phyloP scores from a whole-genome alignment of 352 stramenopile species.

The Pythium pyrilobum region DNA sequence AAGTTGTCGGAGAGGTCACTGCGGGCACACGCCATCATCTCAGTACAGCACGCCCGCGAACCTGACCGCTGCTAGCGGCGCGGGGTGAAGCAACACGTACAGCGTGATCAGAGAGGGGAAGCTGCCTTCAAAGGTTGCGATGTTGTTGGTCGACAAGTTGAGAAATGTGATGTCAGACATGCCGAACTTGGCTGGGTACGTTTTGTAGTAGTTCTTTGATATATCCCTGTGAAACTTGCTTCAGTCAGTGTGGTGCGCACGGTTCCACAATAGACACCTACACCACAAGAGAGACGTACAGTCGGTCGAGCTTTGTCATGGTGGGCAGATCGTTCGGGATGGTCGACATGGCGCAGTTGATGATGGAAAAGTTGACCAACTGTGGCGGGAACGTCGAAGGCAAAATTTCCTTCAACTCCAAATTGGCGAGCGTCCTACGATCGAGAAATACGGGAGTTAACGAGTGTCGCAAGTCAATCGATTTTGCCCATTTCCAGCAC shows the following conservation, averaged over 20 bases:
- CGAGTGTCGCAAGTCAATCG: too few species aligned
- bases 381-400: constrained; percentile 46
- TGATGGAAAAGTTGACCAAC: constrained; percentile 46
- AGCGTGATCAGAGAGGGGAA: constrained; percentile 46
- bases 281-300: constrained; percentile 32
- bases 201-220: constrained; percentile 43
- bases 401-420: constrained; percentile 33
- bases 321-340: constrained; percentile 45
- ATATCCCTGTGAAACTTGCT: constrained; percentile 30
- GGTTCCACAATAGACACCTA: not conserved
- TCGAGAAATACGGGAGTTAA: not conserved
- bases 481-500: constrained; percentile 11
- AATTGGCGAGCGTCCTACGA: constrained; percentile 43
- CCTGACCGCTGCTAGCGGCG: too few species aligned
- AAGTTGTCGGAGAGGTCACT: constrained; percentile 55
- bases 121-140: constrained; percentile 38
- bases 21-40: too few species aligned
- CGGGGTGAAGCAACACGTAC: constrained; percentile 20
- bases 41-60: too few species aligned
- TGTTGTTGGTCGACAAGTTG: constrained; percentile 52
- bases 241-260: too few species aligned
- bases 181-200: constrained; percentile 48
- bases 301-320: constrained; percentile 40
- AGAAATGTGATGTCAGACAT: constrained; percentile 32
- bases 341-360: constrained; percentile 48